Conservation (phyloP, 2,329 filamentous ascomycete genomes). For the Myriosclerotinia scirpicola region DNA sequence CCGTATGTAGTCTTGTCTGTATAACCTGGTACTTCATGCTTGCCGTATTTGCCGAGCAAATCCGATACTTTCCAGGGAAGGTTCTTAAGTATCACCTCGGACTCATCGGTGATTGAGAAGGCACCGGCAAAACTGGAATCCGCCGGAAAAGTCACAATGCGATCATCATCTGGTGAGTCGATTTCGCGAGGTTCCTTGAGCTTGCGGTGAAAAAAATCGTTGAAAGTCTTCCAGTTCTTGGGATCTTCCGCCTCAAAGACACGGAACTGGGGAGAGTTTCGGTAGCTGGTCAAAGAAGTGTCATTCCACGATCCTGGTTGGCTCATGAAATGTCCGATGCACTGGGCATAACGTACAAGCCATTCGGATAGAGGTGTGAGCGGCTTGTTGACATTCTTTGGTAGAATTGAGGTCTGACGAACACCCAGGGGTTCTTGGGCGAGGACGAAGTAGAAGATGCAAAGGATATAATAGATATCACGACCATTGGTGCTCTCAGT, state of each 20-base stretch:
- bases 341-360: conserved; percentile 44
- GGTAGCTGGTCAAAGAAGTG: conserved; percentile 40
- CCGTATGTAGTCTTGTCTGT: conserved; percentile 38
- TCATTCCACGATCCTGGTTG: conserved; percentile 40
- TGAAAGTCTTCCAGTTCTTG: conserved; percentile 44
- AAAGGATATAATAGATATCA: conserved; percentile 43
- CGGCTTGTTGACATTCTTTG: conserved; percentile 36
- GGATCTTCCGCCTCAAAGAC: conserved; percentile 41
- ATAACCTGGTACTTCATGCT: neutral
- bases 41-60: conserved; percentile 35
- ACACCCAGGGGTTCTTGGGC: conserved; percentile 39
- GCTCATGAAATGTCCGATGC: conserved; percentile 43
- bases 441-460: conserved; percentile 46
- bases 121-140: conserved; percentile 42
- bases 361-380: conserved; percentile 43
- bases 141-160: conserved; percentile 45
- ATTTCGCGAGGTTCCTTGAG: conserved; percentile 43
- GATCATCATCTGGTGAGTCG: conserved; percentile 41
- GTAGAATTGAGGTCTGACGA: conserved; percentile 39
- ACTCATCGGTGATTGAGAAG: conserved; percentile 34
- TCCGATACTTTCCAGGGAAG: conserved; percentile 43
- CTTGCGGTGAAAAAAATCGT: conserved; percentile 45
- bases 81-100: conserved; percentile 42
- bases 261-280: conserved; percentile 39
- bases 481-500: conserved; percentile 41